Evolutionary conservation across 2,329 filamentous ascomycete genomes (phyloP), one percentile per base, ranked within the genome.

Genomic region (Hypoxylon sp.): DNA sequence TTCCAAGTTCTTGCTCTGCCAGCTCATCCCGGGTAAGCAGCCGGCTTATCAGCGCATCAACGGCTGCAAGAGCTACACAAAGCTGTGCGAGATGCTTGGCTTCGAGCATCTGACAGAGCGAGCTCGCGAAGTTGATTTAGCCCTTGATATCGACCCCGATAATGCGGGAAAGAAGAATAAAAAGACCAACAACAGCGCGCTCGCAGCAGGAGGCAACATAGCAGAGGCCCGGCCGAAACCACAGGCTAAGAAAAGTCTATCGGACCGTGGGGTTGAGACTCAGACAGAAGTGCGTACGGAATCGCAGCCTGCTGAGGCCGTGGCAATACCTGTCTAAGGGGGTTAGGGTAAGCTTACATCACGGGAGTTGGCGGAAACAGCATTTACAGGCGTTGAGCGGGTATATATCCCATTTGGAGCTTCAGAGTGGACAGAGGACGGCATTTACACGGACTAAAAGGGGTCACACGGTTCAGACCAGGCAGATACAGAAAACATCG

Each of bases 1-100:
- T 82, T 97, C 94, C 4, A 99, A 99, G 79, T 99, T 92, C 78
- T 84, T 96, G 32, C 88, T 99, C 29, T 88, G 88, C 46, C 93
- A 97, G 79, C 87, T 98, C 80, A 89, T 98, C 24, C 93, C 94
- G 0, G 93, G 94, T 15, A 97, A 94, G 78, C 84, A 88, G 52
- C 83, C 87, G 42, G 83, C 83, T 0, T 92, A 91, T 77, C 84
- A 86, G 65, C 79, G 83, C 2, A 85, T 96, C 72, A 89, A 88
- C 68, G 80, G 82, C 51, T 86, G 87, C 67, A 94, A 91, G 81
- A 91, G 87, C 73, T 97, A 98, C 76, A 82, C 81, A 7, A 89
- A 92, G 57, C 79, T 91, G 1, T 92, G 93, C 75, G 84, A 89
- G 62, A 81, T 86, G 1, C 80, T 98, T 31, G 88, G 85, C 0